Evolutionary conservation across 441 rosid genomes (phyloP).

Genomic region (Manihot esculenta): DNA sequence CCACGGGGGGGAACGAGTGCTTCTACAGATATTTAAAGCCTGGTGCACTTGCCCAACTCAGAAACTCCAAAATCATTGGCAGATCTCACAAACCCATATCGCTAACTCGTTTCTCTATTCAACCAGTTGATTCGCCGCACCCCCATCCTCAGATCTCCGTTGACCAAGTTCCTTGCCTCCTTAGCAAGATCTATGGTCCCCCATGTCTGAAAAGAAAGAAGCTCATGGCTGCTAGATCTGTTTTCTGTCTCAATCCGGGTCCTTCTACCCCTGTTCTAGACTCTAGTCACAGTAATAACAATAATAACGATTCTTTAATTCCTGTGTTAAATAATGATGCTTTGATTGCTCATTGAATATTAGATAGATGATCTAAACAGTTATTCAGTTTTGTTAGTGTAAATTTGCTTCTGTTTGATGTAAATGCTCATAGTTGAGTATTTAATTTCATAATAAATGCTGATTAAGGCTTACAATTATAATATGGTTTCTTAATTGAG

Average conservation of each 20-base stretch:
- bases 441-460: not conserved
- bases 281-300: not conserved
- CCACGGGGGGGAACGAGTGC: not conserved
- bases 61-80: slow-evolving; percentile 52
- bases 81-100: slow-evolving; percentile 34
- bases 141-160: slow-evolving; percentile 28
- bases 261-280: slow-evolving; percentile 5
- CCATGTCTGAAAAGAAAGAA: slow-evolving; percentile 43
- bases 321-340: slow-evolving; percentile 13
- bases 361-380: not conserved
- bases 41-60: slow-evolving; percentile 62
- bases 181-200: slow-evolving; percentile 40
- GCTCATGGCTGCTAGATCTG: slow-evolving; percentile 49
- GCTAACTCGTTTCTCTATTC: not conserved
- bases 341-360: slow-evolving; percentile 7
- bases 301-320: slow-evolving; percentile 16
- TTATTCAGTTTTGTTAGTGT: not conserved
- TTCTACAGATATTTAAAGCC: slow-evolving; percentile 50
- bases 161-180: slow-evolving; percentile 34
- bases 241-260: slow-evolving; percentile 21
- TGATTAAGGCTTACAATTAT: not conserved
- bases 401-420: not conserved
- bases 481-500: not conserved
- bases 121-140: slow-evolving; percentile 17
- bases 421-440: slow-evolving; percentile 1